A percentile compares a stretch with the other conserved stretches of the same genome.
phyloP scores from a whole-genome alignment of 1,284 basidiomycete species.

The Rhodotorula sp. region DNA sequence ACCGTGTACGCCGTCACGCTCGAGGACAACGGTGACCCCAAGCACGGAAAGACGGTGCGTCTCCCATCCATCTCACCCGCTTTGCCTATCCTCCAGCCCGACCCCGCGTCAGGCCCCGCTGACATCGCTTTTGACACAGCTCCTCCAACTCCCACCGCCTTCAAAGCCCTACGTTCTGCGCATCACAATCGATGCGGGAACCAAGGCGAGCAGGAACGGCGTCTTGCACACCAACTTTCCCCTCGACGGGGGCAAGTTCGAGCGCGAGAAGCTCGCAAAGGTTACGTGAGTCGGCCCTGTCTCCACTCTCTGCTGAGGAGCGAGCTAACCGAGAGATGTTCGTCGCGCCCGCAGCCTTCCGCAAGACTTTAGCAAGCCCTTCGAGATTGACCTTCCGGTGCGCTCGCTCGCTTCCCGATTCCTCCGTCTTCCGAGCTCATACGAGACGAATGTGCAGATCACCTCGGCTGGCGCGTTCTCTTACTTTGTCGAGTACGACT shows the following conservation, averaged over 20 bases:
- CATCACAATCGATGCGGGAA: constrained; percentile 83
- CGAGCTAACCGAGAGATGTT: not conserved
- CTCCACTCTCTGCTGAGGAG: no score
- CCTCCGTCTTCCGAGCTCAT: not conserved
- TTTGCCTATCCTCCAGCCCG: not conserved
- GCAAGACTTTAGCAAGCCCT: constrained; percentile 76
- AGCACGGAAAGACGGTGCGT: constrained; percentile 70
- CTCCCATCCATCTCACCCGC: not conserved
- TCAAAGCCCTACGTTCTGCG: constrained; percentile 81
- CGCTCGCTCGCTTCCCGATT: not conserved
- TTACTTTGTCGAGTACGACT: constrained; percentile 88
- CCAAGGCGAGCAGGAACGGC: constrained; percentile 79
- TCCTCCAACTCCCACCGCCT: constrained; percentile 90
- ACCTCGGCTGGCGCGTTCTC: constrained; percentile 91
- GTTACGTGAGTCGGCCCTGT: constrained; percentile 61
- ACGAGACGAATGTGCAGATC: constrained; percentile 54
- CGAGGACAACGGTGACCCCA: constrained; percentile 84
- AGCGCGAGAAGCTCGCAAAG: constrained; percentile 71
- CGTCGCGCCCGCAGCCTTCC: constrained; percentile 60
- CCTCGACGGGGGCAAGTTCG: constrained; percentile 79
- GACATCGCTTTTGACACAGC: constrained; percentile 57
- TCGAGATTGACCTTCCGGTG: constrained; percentile 78
- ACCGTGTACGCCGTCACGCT: constrained; percentile 76
- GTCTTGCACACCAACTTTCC: constrained; percentile 93
- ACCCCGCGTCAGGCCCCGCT: not conserved